Conservation (phyloP, 352 stramenopile species). For the Globisporangium camurandrum region DNA sequence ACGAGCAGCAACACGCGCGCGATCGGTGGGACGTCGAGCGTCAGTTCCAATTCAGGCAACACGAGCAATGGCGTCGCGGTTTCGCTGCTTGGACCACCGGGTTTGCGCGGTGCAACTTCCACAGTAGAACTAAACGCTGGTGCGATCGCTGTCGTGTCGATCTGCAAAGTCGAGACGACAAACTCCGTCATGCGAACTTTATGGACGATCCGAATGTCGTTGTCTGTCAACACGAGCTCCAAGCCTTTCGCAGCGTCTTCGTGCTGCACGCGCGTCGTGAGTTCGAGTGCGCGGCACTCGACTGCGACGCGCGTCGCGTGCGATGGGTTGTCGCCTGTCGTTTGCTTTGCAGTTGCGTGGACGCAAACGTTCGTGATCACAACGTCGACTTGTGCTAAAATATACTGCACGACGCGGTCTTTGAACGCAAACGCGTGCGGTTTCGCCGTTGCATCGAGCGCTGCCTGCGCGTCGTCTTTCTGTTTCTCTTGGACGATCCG, state of each 20-base stretch:
- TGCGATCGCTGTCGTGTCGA: conserved; percentile 8
- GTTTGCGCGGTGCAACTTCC: conserved; percentile 18
- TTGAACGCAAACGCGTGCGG: conserved; percentile 39
- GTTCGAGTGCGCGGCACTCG: conserved; percentile 24
- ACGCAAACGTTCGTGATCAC: conserved; percentile 37
- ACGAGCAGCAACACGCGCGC: conserved; percentile 45
- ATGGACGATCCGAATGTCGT: conserved; percentile 44
- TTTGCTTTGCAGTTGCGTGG: conserved; percentile 14
- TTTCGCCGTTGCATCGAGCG: conserved; percentile 15
- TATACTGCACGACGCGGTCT: conserved; percentile 49
- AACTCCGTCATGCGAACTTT: conserved; percentile 39
- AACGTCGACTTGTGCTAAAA: conserved; percentile 53
- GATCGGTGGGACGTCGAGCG: conserved; percentile 47
- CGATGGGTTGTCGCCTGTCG: neutral
- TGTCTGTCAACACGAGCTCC: conserved; percentile 38
- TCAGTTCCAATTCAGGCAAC: conserved; percentile 33
- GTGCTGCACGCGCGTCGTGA: conserved; percentile 39
- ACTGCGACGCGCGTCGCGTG: conserved; percentile 24
- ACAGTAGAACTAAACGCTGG: too few species aligned
- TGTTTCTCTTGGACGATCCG: conserved; percentile 27
- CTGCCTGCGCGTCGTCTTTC: conserved; percentile 23
- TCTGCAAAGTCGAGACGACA: conserved; percentile 31
- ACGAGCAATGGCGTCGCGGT: conserved; percentile 21
- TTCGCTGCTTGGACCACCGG: conserved; percentile 15
- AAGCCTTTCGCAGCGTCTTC: conserved; percentile 33